A percentile compares a stretch with the other conserved stretches of the same genome.
Evolutionary conservation across 192 early-diverging fungal genomes (phyloP).

Genomic region (Podila minutissima): DNA sequence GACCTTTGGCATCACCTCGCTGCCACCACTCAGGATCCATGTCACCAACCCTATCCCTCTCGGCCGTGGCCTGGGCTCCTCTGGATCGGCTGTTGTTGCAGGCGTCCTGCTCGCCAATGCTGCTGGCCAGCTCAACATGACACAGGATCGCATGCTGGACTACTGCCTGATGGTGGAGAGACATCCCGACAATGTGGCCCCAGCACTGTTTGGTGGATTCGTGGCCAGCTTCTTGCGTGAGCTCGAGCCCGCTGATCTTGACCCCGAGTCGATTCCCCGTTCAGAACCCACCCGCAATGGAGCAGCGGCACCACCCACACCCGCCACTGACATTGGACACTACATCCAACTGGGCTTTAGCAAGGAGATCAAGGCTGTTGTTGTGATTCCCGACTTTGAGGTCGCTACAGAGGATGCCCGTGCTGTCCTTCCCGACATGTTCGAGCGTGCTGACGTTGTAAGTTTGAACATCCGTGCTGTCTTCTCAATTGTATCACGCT

Average conservation of each 20-base stretch:
- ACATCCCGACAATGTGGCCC: constrained; percentile 98
- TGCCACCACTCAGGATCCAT: constrained; percentile 71
- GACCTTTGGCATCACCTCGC: constrained; percentile 72
- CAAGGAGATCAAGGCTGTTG: constrained; percentile 76
- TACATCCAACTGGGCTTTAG: constrained; percentile 75
- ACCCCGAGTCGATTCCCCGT: constrained; percentile 55
- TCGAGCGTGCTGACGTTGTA: constrained; percentile 86
- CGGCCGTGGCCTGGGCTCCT: constrained; percentile 96
- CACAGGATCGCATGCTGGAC: constrained; percentile 86
- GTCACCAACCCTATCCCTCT: constrained; percentile 95
- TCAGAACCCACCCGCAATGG: constrained; percentile 56
- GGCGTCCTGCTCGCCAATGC: constrained; percentile 88
- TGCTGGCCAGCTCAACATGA: constrained; percentile 72
- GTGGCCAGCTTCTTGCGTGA: constrained; percentile 86
- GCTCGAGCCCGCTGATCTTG: constrained; percentile 55
- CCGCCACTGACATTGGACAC: constrained; percentile 74
- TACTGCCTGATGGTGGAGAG: constrained; percentile 93
- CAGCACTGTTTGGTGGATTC: constrained; percentile 94
- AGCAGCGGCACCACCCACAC: constrained; percentile 55
- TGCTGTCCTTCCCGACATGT: constrained; percentile 81
- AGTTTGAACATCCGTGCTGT: constrained; percentile 12
- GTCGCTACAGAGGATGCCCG: constrained; percentile 93
- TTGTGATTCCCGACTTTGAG: constrained; percentile 91
- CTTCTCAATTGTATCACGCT: not conserved
- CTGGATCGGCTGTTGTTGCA: constrained; percentile 95